These are phyloP conservation scores for Hypoxylon lenormandii DNA, from an alignment of 495 filamentous ascomycete genomes.

Conservation along the genomic window DNA sequence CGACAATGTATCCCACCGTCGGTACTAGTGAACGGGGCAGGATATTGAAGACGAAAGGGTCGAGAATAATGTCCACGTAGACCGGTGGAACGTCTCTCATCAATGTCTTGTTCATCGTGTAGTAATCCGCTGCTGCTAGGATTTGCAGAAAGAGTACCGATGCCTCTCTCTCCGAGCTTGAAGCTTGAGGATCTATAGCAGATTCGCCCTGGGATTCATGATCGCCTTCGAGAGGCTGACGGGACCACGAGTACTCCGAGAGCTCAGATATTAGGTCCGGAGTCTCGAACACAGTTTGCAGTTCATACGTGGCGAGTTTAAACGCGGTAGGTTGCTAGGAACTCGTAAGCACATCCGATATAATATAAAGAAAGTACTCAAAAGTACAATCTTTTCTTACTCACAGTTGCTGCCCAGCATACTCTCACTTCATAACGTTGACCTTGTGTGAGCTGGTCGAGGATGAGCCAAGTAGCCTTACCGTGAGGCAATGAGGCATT, in stretches of 20 bases:
- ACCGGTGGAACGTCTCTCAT: slow-evolving; percentile 83
- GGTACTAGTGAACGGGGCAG: slow-evolving; percentile 76
- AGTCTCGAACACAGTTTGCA: slow-evolving; percentile 69
- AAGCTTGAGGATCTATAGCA: neutral
- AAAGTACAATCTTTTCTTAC: slow-evolving; percentile 46
- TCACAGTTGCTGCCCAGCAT: slow-evolving; percentile 93
- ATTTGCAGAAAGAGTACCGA: slow-evolving; percentile 84
- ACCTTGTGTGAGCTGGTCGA: slow-evolving; percentile 76
- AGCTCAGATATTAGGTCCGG: slow-evolving; percentile 73
- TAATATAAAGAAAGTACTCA: neutral
- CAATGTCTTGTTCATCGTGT: slow-evolving; percentile 74
- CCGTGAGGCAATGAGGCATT: slow-evolving; percentile 65
- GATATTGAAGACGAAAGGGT: slow-evolving; percentile 80
- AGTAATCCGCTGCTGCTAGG: slow-evolving; percentile 83
- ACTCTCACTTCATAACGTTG: slow-evolving; percentile 91
- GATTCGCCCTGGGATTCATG: slow-evolving; percentile 21
- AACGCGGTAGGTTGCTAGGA: slow-evolving; percentile 89
- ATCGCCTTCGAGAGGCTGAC: slow-evolving; percentile 49
- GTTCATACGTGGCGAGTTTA: slow-evolving; percentile 70
- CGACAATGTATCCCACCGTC: slow-evolving; percentile 70
- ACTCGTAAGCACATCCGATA: slow-evolving; percentile 26
- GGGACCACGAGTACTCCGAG: slow-evolving; percentile 69
- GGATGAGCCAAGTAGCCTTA: slow-evolving; percentile 79
- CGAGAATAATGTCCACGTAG: slow-evolving; percentile 86
- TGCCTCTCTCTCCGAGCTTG: slow-evolving; percentile 45